Evolutionary conservation across 306 rosid species (phyloP).

Genomic region (Biancaea sappan): DNA sequence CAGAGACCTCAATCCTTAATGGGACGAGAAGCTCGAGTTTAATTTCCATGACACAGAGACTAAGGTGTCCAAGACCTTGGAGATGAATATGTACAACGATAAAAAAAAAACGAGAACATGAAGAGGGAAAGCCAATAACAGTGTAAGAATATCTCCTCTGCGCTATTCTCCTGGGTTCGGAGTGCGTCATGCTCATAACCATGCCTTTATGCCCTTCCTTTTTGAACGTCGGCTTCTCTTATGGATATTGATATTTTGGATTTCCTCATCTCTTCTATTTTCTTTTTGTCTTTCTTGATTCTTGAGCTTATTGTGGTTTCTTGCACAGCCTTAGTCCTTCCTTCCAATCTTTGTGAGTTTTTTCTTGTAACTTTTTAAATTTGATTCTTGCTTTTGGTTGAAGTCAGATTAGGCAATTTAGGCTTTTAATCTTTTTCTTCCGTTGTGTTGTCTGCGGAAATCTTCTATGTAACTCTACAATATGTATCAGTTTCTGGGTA

Average conservation of each 20-base stretch:
- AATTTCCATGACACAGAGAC: constrained; percentile 58
- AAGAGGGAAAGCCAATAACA: no score
- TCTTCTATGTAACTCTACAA: neutral
- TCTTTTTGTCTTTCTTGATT: neutral
- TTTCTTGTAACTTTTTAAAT: no score
- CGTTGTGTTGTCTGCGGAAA: neutral
- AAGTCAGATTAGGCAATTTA: neutral
- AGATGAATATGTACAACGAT: constrained; percentile 80
- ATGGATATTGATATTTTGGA: neutral
- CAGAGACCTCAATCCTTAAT: constrained; percentile 82
- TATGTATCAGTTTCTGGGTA: neutral
- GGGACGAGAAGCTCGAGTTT: constrained; percentile 88
- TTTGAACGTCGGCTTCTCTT: constrained; percentile 22
- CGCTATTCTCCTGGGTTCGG: neutral
- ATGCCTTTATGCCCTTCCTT: neutral
- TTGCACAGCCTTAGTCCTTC: no score
- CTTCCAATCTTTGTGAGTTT: no score
- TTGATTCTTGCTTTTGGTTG: neutral
- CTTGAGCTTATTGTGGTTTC: no score
- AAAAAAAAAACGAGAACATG: constrained; percentile 70
- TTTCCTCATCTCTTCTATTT: neutral
- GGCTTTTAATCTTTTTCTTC: neutral
- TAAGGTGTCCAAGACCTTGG: constrained; percentile 56
- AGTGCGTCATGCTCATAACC: constrained; percentile 53
- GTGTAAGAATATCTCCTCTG: no score